Base-by-base conservation (phyloP, 257 asterid genomes). In the Primulina tabacum region DNA sequence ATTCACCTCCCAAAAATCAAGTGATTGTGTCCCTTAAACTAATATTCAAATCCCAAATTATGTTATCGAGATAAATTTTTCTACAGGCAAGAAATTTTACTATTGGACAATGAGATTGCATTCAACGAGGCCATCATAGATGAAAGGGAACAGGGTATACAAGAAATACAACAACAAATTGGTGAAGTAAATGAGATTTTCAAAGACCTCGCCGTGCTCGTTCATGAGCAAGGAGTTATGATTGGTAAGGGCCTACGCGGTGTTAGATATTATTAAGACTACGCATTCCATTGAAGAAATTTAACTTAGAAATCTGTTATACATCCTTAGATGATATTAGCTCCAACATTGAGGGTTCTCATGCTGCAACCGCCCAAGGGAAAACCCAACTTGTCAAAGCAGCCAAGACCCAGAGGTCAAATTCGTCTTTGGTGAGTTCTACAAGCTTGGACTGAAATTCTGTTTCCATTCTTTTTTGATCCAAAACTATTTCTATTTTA, bases 161-260 rank as follows among this genome's bases (percentile, higher is more conserved):
- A 72, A 68, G 92, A 86, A 73, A 73, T 86, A 67, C 85, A 83
- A 76, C 80, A 70, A 68, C 86, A 82, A 67, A 83, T 86, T 34
- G 83, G 84, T 7, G 89, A 86, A 79, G 87, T 86, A 66, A 76
- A 74, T 65, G 92, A 86, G 76, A 80, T 80, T 72, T 83, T 86
- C 76, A 83, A 65, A 70, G 92, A 83, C 75, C 71, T 86, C 68
- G 92, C 89, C 35, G 78, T 74, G 64, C 77, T 86, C 65, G 84
- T 86, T 62, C 76, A 76, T 2, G 82, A 77, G 64, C 92, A 86
- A 79, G 92, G 92, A 75, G 71, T 80, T 40, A 68, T 78, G 79
- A 84, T 86, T 72, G 92, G 92, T 86, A 10, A 65, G 57, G 40
- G 80, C 55, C 40, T 35, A 62, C 62, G 16, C 64, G 16, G 65